A percentile compares a stretch with the other conserved stretches of the same genome.
These are phyloP conservation scores for Fusarium brachygibbosum DNA, from an alignment of 2,329 filamentous ascomycete species.

Conservation along the genomic window DNA sequence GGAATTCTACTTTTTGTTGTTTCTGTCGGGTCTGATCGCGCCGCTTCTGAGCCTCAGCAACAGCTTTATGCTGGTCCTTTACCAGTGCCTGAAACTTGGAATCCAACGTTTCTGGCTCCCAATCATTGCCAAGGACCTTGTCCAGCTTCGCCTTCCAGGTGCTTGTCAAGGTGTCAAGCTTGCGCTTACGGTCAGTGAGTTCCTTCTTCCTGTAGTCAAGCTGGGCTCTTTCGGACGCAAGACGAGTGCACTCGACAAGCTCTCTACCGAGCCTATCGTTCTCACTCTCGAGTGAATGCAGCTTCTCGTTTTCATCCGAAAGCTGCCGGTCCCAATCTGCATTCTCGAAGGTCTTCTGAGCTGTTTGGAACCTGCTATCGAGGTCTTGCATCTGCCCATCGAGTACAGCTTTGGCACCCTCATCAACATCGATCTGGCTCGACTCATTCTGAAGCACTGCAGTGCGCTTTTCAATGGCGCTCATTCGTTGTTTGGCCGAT, in stretches of 20 bases:
- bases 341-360: constrained; percentile 72
- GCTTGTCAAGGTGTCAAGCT: constrained; percentile 80
- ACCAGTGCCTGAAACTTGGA: constrained; percentile 75
- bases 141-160: constrained; percentile 81
- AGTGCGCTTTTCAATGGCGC: constrained; percentile 78
- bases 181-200: constrained; percentile 77
- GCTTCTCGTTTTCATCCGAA: constrained; percentile 72
- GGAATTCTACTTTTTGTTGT: constrained; percentile 81
- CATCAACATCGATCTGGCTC: constrained; percentile 83
- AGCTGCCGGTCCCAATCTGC: constrained; percentile 80
- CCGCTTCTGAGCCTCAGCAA: constrained; percentile 75
- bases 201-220: constrained; percentile 88
- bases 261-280: constrained; percentile 82
- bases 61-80: constrained; percentile 67
- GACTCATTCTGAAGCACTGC: constrained; percentile 75
- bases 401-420: constrained; percentile 83
- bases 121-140: constrained; percentile 72
- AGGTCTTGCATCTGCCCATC: constrained; percentile 80
- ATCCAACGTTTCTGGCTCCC: constrained; percentile 79
- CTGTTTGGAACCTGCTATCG: constrained; percentile 70
- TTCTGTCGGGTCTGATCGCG: constrained; percentile 80
- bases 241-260: constrained; percentile 83
- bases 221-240: constrained; percentile 85
- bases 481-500: constrained; percentile 78
- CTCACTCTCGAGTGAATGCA: constrained; percentile 78